Evolutionary conservation across 495 filamentous ascomycete genomes (phyloP), one percentile per base, ranked within the genome.

Genomic region (Staphylotrichum longicolle): DNA sequence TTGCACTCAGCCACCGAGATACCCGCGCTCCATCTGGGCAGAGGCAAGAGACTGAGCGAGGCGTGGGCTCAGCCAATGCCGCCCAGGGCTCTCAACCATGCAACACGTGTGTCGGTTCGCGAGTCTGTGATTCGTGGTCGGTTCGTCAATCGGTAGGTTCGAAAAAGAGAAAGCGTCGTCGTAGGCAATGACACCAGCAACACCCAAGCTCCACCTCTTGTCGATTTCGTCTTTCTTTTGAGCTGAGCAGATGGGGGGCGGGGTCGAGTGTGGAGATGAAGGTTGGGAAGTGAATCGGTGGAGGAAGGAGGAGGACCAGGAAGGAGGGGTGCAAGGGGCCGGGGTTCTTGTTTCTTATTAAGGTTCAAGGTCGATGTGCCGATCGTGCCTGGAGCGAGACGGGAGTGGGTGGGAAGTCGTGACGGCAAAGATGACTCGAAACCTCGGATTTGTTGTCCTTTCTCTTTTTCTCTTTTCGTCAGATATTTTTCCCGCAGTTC

Each of bases 1-100:
- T 56, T 52, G 60, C 58, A 61, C 58, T 61, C 58, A 48, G 63
- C 54, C 63, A 58, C 63, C 67, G 68, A 72, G 66, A 66, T 69
- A 68, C 63, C 54, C 64, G 59, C 32, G 41, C 57, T 66, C 55
- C 51, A 61, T 45, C 58, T 60, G 62, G 34, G 56, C 53, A 35
- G 46, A 50, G 27, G 37, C 44, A 51, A 57, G 48, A 57, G 54
- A 54, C 53, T n/a, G 40, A 64, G 58, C 62, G 58, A 52, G 59
- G 52, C 57, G 45, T 42, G 44, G 63, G 58, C 58, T 40, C 39
- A 42, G 63, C 61, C 66, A 61, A 60, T 57, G 53, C 63, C 67
- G 56, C 57, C 59, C 57, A 52, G 46, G 10, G 53, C 45, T 62
- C 63, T 11, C 44, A 53, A 67, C 54, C 61, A 64, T 59, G 58